These are phyloP conservation scores for Phlebopus sp. DNA, from an alignment of 1,284 basidiomycete genomes.

Conservation along the genomic window DNA sequence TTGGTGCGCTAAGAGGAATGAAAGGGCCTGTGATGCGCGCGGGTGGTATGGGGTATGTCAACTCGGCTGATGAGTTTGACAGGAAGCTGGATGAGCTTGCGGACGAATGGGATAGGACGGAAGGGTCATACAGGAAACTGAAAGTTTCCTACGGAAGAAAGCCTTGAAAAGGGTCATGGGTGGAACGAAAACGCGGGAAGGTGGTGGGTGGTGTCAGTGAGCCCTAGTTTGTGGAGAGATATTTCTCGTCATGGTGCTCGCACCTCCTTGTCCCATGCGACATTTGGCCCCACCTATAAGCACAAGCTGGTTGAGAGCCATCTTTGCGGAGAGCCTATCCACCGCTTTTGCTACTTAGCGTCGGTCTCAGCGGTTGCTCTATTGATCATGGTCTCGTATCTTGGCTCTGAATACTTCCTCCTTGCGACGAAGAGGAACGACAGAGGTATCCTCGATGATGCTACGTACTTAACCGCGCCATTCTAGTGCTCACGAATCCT, in stretches of 20 bases:
- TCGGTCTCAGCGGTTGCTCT: background rate
- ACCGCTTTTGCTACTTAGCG: too few relatives aligned
- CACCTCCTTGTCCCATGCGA: too few relatives aligned
- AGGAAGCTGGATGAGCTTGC: constrained; percentile 9
- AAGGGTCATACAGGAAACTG: constrained; percentile 11
- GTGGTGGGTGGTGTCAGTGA: too few relatives aligned
- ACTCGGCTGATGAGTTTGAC: constrained; percentile 18
- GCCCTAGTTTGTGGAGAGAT: too few relatives aligned
- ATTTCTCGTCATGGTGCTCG: too few relatives aligned
- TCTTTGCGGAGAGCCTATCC: too few relatives aligned
- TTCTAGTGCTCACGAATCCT: background rate
- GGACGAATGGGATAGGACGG: constrained; percentile 19
- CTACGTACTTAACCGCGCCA: background rate
- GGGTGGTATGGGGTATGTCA: constrained; percentile 15
- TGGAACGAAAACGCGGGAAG: too few relatives aligned
- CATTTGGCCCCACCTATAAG: too few relatives aligned
- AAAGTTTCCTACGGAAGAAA: constrained; percentile 14
- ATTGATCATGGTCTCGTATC: constrained; percentile 13
- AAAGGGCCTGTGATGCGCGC: constrained; percentile 18
- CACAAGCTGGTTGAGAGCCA: too few relatives aligned
- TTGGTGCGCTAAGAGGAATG: constrained; percentile 19
- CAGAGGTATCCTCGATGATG: constrained; percentile 13
- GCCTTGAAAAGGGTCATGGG: background rate
- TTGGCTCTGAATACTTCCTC: constrained; percentile 24
- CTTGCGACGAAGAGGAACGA: constrained; percentile 26